Conservation (phyloP, 176 grass and related monocot genomes). For the Rhipidocladum racemiflorum region DNA sequence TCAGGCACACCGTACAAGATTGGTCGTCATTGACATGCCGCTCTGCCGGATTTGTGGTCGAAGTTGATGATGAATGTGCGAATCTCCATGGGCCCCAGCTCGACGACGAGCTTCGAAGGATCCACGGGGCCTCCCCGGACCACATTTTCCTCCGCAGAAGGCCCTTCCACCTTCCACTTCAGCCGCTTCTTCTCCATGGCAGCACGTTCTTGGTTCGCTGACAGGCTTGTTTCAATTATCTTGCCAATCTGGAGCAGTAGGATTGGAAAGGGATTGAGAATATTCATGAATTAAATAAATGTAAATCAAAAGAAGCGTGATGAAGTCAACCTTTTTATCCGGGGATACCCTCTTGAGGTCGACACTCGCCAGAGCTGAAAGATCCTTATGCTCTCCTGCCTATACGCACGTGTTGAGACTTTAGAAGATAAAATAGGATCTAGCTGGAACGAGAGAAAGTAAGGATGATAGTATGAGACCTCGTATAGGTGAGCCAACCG, state of each 20-base stretch:
- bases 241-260: slow-evolving; percentile 50
- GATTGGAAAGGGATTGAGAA: background rate
- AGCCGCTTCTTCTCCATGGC: slow-evolving; percentile 87
- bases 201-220: slow-evolving; percentile 73
- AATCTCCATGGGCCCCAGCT: slow-evolving; percentile 90
- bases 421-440: background rate
- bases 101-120: slow-evolving; percentile 51
- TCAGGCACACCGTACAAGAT: slow-evolving; percentile 4
- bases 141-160: slow-evolving; percentile 31
- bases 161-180: slow-evolving; percentile 69
- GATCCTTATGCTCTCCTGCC: slow-evolving; percentile 76
- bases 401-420: slow-evolving; percentile 22
- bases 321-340: slow-evolving; percentile 59
- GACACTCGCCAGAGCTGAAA: slow-evolving; percentile 61
- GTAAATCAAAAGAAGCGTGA: background rate
- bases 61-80: slow-evolving; percentile 81
- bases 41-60: background rate
- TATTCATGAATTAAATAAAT: background rate
- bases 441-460: background rate
- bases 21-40: background rate
- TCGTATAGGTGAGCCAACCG: slow-evolving; percentile 87
- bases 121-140: slow-evolving; percentile 60
- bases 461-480: slow-evolving; percentile 31
- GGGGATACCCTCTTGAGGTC: slow-evolving; percentile 83
- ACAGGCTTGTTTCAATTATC: slow-evolving; percentile 71